These are phyloP conservation scores for Fusarium scirpi DNA, from an alignment of 2,329 filamentous ascomycete species.

Conservation along the genomic window DNA sequence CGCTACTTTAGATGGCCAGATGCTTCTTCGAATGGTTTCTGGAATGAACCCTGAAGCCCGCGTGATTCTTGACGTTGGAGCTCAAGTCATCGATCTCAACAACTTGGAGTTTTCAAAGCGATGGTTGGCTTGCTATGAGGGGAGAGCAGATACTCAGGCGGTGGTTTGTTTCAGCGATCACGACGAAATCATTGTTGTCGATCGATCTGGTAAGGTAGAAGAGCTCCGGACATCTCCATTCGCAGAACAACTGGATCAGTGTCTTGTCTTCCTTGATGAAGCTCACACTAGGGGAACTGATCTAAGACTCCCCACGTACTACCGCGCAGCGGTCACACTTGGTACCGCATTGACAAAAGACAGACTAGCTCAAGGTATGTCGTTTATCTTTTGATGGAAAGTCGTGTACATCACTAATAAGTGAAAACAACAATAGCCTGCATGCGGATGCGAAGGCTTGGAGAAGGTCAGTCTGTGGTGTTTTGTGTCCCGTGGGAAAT, in stretches of 20 bases:
- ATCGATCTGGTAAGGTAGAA: constrained; percentile 60
- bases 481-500: constrained; percentile 73
- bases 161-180: constrained; percentile 69
- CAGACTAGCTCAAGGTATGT: constrained; percentile 66
- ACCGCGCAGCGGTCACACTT: constrained; percentile 75
- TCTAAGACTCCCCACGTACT: constrained; percentile 67
- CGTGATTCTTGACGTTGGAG: constrained; percentile 71
- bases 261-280: constrained; percentile 77
- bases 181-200: constrained; percentile 67
- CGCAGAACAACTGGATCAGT: constrained; percentile 65
- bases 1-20: neutral
- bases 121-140: constrained; percentile 60
- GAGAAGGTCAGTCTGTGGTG: constrained; percentile 72
- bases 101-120: constrained; percentile 65
- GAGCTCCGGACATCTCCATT: constrained; percentile 70
- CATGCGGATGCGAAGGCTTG: constrained; percentile 78
- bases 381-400: too few relatives aligned
- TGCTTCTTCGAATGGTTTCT: neutral
- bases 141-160: constrained; percentile 28
- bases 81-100: constrained; percentile 73
- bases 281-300: constrained; percentile 78
- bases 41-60: neutral
- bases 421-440: constrained; percentile 58
- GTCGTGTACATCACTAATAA: too few relatives aligned
- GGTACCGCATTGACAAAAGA: constrained; percentile 76